phyloP scores from a whole-genome alignment of 768 basidiomycete genomes.

The Filobasidium wieringae region DNA sequence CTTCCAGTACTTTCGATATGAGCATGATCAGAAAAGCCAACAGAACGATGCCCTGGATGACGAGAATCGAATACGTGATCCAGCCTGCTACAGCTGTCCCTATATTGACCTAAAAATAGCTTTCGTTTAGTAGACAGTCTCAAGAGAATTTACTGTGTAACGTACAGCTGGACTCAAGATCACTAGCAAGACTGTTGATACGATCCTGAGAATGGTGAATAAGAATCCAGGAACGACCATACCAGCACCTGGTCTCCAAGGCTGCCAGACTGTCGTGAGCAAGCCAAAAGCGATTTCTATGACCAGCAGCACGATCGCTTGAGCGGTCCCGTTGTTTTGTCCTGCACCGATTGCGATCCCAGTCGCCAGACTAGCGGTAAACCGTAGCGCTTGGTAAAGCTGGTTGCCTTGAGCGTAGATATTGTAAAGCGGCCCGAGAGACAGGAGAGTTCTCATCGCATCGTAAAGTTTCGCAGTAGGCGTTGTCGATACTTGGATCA shows the following conservation, averaged over 20 bases:
- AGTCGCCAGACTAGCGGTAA: slow-evolving; percentile 68
- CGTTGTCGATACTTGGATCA: slow-evolving; percentile 65
- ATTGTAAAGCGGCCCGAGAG: slow-evolving; percentile 85
- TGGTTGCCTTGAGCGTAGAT: slow-evolving; percentile 85
- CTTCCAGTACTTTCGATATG: slow-evolving; percentile 72
- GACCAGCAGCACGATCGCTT: slow-evolving; percentile 78
- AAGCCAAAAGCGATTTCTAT: slow-evolving; percentile 78
- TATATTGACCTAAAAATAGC: slow-evolving; percentile 58
- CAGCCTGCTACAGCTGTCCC: slow-evolving; percentile 70
- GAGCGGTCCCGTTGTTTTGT: slow-evolving; percentile 78
- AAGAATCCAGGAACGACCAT: slow-evolving; percentile 95
- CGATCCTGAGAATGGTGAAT: slow-evolving; percentile 79
- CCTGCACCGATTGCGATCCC: slow-evolving; percentile 80
- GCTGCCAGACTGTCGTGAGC: slow-evolving; percentile 84
- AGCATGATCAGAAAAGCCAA: slow-evolving; percentile 72
- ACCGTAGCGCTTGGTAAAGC: slow-evolving; percentile 68
- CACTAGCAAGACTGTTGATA: slow-evolving; percentile 77
- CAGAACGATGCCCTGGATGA: slow-evolving; percentile 68
- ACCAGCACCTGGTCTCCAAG: slow-evolving; percentile 90
- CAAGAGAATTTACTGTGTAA: slow-evolving; percentile 20
- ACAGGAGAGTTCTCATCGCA: slow-evolving; percentile 79
- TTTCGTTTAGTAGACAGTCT: not conserved
- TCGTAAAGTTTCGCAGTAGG: slow-evolving; percentile 86
- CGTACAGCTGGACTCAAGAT: slow-evolving; percentile 79
- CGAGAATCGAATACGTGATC: slow-evolving; percentile 85